These are phyloP conservation scores for Fusarium decemcellulare DNA, from an alignment of 2,329 filamentous ascomycete species.

Conservation along the genomic window DNA sequence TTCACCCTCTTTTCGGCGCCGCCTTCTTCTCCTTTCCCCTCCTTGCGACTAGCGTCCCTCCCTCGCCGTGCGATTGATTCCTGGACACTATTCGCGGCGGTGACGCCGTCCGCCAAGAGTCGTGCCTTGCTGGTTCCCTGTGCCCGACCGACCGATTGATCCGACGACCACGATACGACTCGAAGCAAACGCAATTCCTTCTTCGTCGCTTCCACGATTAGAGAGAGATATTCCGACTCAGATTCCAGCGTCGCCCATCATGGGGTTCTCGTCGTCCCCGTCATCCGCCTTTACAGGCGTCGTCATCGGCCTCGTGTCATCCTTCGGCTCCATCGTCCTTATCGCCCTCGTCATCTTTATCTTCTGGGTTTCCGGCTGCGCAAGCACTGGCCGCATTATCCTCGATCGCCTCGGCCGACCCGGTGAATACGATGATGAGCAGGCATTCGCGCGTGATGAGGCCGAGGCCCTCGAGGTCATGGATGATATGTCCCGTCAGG, in stretches of 20 bases:
- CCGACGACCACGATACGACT: constrained; percentile 35
- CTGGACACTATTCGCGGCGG: constrained; percentile 46
- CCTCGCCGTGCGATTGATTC: constrained; percentile 44
- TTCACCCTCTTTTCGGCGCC: constrained; percentile 26
- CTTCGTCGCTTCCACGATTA: not conserved
- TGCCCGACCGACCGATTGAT: constrained; percentile 37
- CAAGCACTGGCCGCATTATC: constrained; percentile 88
- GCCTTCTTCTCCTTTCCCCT: constrained; percentile 2
- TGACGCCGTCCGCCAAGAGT: constrained; percentile 47
- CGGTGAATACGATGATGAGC: constrained; percentile 98
- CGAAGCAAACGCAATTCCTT: constrained; percentile 33
- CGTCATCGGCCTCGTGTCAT: constrained; percentile 94
- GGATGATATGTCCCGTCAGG: constrained; percentile 91
- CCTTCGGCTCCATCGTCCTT: constrained; percentile 90
- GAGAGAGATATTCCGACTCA: not conserved
- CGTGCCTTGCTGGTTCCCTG: constrained; percentile 38
- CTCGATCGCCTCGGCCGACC: constrained; percentile 93
- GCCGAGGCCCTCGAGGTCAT: constrained; percentile 94
- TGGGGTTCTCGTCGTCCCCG: constrained; percentile 50
- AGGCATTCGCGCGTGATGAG: constrained; percentile 94
- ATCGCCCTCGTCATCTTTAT: constrained; percentile 92
- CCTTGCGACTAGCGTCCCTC: constrained; percentile 10
- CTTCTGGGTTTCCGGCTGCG: constrained; percentile 81
- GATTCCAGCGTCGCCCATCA: constrained; percentile 39
- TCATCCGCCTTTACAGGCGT: constrained; percentile 78